Conservation (phyloP, 2,329 filamentous ascomycete species). For the Sporothrix euskadiensis region DNA sequence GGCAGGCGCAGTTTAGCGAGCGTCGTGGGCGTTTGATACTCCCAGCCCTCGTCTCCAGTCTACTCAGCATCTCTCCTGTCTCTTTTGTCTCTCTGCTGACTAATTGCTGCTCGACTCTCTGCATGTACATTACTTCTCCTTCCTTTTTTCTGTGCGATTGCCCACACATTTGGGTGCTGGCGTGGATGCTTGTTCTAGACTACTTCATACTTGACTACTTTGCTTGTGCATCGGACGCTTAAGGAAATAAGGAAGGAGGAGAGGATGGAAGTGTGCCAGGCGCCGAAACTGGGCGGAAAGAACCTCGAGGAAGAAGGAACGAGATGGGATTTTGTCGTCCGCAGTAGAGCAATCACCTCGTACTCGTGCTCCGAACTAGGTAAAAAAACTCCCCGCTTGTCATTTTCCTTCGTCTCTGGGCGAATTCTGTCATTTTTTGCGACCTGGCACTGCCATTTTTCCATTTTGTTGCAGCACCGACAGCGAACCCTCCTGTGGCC, state of each 20-base stretch:
- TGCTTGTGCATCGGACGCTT: background rate
- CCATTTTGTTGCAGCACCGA: slow-evolving; percentile 3
- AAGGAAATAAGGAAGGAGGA: background rate
- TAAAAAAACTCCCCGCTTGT: background rate
- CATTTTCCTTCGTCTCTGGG: background rate
- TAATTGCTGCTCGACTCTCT: background rate
- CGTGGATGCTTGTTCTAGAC: background rate
- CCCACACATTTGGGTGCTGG: background rate
- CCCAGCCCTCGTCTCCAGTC: background rate
- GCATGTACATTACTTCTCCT: background rate
- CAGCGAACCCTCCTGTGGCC: background rate
- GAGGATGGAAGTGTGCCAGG: background rate
- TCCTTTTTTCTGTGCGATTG: background rate
- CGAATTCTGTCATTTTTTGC: background rate
- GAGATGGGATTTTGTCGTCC: background rate
- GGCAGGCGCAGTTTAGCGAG: background rate
- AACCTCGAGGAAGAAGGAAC: background rate
- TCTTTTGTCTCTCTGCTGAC: too few relatives aligned
- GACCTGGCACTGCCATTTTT: background rate
- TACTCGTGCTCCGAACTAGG: background rate
- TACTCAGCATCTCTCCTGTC: background rate
- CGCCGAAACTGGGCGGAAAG: background rate
- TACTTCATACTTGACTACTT: background rate
- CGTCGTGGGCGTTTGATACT: background rate
- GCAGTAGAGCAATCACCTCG: background rate